Percentiles rank a stretch among this genome's conserved stretches.
Conservation (phyloP, 495 filamentous ascomycete species). For the Lophium mytilinum region DNA sequence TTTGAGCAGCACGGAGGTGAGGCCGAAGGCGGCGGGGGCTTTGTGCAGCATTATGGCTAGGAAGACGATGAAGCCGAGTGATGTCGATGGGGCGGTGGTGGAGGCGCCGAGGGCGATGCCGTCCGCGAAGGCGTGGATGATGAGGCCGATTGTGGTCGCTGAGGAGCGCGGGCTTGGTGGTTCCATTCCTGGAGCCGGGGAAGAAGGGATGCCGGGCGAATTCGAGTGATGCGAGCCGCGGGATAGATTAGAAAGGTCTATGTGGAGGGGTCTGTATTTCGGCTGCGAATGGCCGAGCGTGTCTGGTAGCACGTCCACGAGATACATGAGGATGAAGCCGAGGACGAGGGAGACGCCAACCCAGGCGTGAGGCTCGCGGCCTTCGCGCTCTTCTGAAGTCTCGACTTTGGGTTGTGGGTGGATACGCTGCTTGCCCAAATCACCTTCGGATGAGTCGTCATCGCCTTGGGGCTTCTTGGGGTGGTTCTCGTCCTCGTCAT, state of each 20-base stretch:
- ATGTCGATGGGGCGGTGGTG: slow-evolving; percentile 50
- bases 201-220: slow-evolving; percentile 37
- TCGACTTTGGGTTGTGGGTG: slow-evolving; percentile 10
- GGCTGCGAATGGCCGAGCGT: slow-evolving; percentile 50
- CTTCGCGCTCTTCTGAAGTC: slow-evolving; percentile 4
- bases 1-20: slow-evolving; percentile 81
- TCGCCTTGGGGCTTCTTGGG: slow-evolving; percentile 15
- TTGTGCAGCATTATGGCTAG: slow-evolving; percentile 96
- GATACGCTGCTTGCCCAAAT: slow-evolving; percentile 19
- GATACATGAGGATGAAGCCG: slow-evolving; percentile 94
- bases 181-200: slow-evolving; percentile 15
- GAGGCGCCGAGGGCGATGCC: slow-evolving; percentile 93
- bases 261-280: slow-evolving; percentile 56
- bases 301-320: slow-evolving; percentile 75
- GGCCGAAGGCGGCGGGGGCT: slow-evolving; percentile 88
- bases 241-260: slow-evolving; percentile 71
- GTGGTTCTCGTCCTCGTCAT: slow-evolving; percentile 29
- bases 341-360: slow-evolving; percentile 80
- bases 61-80: slow-evolving; percentile 82
- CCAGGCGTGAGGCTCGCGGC: slow-evolving; percentile 55
- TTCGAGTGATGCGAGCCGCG: slow-evolving; percentile 42
- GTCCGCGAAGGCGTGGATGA: slow-evolving; percentile 96
- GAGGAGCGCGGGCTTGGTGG: slow-evolving; percentile 29
- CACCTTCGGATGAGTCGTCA: slow-evolving; percentile 23
- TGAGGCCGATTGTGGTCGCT: slow-evolving; percentile 79